Conservation (phyloP, 75 land plant genomes). For the Cupressus sempervirens region DNA sequence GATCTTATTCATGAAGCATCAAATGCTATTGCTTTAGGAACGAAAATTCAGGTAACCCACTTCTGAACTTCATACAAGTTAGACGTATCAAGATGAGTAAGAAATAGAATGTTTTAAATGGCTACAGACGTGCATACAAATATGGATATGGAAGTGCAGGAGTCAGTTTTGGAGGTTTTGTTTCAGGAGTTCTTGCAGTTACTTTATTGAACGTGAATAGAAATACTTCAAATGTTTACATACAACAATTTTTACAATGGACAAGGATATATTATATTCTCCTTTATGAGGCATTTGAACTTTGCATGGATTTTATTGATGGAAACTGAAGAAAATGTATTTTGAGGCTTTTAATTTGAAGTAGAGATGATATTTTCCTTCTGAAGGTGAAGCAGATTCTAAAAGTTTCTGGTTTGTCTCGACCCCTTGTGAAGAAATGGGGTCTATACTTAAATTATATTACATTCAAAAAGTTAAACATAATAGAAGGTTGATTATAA, state of each 20-base stretch:
- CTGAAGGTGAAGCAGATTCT: not conserved
- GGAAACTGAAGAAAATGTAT: not conserved
- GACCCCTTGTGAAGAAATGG: not conserved
- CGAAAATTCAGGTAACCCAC: conserved; percentile 63
- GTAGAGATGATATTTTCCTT: not conserved
- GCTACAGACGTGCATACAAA: not conserved
- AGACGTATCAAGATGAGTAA: not conserved
- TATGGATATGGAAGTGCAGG: not conserved
- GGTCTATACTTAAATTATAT: not conserved
- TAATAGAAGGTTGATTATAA: not conserved
- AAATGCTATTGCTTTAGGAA: conserved; percentile 97
- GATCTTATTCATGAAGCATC: conserved; percentile 99
- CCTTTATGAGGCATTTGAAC: not conserved
- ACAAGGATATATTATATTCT: not conserved
- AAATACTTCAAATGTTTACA: conserved; percentile 5
- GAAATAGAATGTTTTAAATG: not conserved
- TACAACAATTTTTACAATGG: not conserved
- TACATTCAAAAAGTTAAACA: not conserved
- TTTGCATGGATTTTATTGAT: not conserved
- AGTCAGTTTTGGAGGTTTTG: not conserved
- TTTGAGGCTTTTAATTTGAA: not conserved
- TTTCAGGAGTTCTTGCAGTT: not conserved
- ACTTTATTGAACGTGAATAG: not conserved
- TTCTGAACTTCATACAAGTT: not conserved
- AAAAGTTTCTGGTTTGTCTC: not conserved